Evolutionary conservation across 2,329 filamentous ascomycete genomes (phyloP).

Genomic region (Talaromyces sp.): DNA sequence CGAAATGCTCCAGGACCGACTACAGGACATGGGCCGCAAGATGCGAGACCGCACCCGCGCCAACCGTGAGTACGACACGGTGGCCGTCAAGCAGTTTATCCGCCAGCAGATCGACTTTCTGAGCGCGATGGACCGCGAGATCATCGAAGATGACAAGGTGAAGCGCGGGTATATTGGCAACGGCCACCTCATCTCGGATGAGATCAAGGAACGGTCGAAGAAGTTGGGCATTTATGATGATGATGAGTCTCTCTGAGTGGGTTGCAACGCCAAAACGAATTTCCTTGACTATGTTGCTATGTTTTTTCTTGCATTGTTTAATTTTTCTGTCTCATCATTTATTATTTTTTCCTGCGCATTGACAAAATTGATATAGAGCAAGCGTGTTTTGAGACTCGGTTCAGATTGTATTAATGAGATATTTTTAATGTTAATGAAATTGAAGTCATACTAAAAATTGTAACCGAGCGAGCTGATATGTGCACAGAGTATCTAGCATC

Average conservation of each 20-base stretch:
- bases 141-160: slow-evolving; percentile 37
- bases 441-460: not conserved
- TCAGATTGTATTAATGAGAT: not conserved
- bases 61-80: slow-evolving; percentile 26
- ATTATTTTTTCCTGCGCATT: not conserved
- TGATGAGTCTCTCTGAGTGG: not conserved
- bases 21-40: slow-evolving; percentile 24
- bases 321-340: not conserved
- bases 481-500: too few species aligned
- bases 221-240: slow-evolving; percentile 14
- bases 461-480: too few species aligned
- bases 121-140: slow-evolving; percentile 43
- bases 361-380: not conserved
- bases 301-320: not conserved
- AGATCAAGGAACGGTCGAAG: slow-evolving; percentile 24
- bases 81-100: slow-evolving; percentile 22
- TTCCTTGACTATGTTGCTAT: not conserved
- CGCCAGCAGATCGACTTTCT: slow-evolving; percentile 23
- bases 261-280: not conserved
- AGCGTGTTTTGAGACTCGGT: not conserved
- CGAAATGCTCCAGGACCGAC: slow-evolving; percentile 56
- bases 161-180: slow-evolving; percentile 30
- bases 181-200: slow-evolving; percentile 31
- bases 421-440: not conserved
- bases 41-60: slow-evolving; percentile 28